Conservation (phyloP, 177 flowering plant genomes). For the Vitis hybrid region DNA sequence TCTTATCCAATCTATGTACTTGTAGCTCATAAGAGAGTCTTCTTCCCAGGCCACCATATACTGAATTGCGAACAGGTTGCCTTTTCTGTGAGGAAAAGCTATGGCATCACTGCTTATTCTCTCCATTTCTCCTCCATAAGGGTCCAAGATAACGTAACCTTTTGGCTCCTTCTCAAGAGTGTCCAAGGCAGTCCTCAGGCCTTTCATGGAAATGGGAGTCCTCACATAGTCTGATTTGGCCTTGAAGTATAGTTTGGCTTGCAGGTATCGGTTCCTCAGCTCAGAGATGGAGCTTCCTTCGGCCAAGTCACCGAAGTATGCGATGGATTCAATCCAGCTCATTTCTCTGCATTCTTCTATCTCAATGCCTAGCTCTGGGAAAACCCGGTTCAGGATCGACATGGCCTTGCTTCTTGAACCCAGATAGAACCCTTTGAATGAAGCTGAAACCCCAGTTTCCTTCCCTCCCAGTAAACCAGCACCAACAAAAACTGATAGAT, state of each 20-base stretch:
- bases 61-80: slow-evolving; percentile 61
- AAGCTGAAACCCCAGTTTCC: slow-evolving; percentile 38
- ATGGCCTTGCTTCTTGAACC: slow-evolving; percentile 38
- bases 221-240: slow-evolving; percentile 71
- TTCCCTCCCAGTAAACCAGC: slow-evolving; percentile 42
- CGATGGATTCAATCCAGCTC: slow-evolving; percentile 73
- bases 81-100: slow-evolving; percentile 69
- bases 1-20: slow-evolving; percentile 52
- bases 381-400: slow-evolving; percentile 26
- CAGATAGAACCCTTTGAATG: slow-evolving; percentile 59
- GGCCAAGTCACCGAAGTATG: slow-evolving; percentile 52
- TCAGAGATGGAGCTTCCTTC: slow-evolving; percentile 33
- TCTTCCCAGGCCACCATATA: slow-evolving; percentile 59
- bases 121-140: slow-evolving; percentile 64
- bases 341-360: slow-evolving; percentile 55
- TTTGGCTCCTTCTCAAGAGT: slow-evolving; percentile 50
- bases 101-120: slow-evolving; percentile 40
- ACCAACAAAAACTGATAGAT: slow-evolving; percentile 51
- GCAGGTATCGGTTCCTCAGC: slow-evolving; percentile 38
- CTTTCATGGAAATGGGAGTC: slow-evolving; percentile 31
- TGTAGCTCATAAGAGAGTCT: slow-evolving; percentile 27
- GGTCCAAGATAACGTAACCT: slow-evolving; percentile 71
- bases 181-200: slow-evolving; percentile 22
- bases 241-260: slow-evolving; percentile 53
- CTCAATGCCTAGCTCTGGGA: slow-evolving; percentile 48